A percentile compares a stretch with the other conserved stretches of the same genome.
phyloP scores from a whole-genome alignment of 2,329 filamentous ascomycete species.

The Paecilomyces formosus region DNA sequence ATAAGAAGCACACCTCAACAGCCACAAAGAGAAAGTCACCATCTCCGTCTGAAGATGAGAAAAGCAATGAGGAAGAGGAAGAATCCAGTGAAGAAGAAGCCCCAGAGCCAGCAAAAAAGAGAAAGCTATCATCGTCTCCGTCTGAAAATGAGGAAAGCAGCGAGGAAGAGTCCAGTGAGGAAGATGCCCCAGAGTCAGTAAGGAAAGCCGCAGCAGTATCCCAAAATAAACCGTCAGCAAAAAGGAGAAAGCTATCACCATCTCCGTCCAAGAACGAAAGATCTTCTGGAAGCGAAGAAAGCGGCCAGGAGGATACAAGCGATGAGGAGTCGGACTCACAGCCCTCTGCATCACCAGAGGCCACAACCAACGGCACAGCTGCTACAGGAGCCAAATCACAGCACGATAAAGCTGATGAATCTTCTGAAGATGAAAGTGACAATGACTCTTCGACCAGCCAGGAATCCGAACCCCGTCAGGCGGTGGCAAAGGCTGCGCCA shows the following conservation, averaged over 20 bases:
- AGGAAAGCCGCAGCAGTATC: not conserved
- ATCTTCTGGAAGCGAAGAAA: not conserved
- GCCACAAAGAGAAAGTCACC: constrained; percentile 1
- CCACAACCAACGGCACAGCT: not conserved
- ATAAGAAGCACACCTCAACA: constrained; percentile 2
- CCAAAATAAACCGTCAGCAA: not conserved
- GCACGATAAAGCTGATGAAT: not conserved
- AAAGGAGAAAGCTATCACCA: not conserved
- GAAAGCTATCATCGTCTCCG: not conserved
- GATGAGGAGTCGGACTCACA: not conserved
- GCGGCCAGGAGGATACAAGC: not conserved
- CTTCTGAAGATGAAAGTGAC: not conserved
- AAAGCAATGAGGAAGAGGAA: not conserved
- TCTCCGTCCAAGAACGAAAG: not conserved
- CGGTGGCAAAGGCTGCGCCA: not conserved
- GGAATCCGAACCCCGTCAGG: not conserved
- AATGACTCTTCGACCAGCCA: not conserved
- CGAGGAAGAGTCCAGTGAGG: not conserved
- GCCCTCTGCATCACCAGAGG: not conserved
- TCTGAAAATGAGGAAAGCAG: not conserved
- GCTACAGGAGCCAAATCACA: not conserved
- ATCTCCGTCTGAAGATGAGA: not conserved
- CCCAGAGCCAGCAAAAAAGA: not conserved
- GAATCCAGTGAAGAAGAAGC: not conserved
- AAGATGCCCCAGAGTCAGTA: not conserved